Conservation (phyloP, 305 asterid genomes). For the Fraxinus sp. region DNA sequence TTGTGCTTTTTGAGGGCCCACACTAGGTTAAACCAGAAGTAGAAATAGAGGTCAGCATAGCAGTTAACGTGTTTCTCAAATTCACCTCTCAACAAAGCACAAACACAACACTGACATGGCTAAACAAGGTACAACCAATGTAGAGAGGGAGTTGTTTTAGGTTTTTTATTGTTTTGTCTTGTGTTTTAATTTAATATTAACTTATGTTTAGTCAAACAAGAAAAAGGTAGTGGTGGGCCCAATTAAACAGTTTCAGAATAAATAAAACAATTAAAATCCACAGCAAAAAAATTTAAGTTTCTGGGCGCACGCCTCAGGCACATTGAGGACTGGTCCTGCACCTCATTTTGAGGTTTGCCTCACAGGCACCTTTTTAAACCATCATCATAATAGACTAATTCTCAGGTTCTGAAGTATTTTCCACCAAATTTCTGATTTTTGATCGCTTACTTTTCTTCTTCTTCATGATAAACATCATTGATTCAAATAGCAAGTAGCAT, state of each 20-base stretch:
- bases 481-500: neutral
- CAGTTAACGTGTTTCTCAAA: neutral
- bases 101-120: neutral
- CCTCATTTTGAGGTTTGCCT: neutral
- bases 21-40: neutral
- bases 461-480: neutral
- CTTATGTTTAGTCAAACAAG: neutral
- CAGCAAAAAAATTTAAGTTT: neutral
- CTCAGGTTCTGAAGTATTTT: neutral
- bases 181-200: neutral
- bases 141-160: neutral
- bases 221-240: neutral
- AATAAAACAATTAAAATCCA: neutral
- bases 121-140: neutral
- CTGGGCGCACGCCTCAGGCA: neutral
- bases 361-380: neutral
- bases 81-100: neutral
- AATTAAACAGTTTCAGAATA: neutral
- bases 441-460: neutral
- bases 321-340: neutral
- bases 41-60: neutral
- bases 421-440: neutral
- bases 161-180: neutral
- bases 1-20: neutral
- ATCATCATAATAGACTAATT: neutral